These are phyloP conservation scores for Claviceps digitariae DNA, from an alignment of 2,329 filamentous ascomycete species.

Conservation along the genomic window DNA sequence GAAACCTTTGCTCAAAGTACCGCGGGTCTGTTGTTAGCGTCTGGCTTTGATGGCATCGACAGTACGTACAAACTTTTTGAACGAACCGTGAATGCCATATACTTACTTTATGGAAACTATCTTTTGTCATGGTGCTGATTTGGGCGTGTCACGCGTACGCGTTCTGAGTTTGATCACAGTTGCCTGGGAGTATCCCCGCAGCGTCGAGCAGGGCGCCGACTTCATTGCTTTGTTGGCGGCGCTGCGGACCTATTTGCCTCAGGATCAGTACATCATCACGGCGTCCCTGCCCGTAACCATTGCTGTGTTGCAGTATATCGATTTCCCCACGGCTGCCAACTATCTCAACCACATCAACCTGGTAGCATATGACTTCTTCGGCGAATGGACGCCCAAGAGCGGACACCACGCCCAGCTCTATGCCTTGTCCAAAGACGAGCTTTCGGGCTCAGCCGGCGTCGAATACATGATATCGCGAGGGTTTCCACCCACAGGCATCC, in stretches of 20 bases:
- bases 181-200: too few species aligned
- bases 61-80: too few species aligned
- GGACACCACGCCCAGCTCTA: constrained; percentile 70
- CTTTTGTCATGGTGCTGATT: too few species aligned
- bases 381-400: constrained; percentile 51
- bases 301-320: constrained; percentile 54
- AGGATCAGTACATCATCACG: constrained; percentile 55
- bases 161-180: too few species aligned
- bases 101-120: too few species aligned
- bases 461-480: constrained; percentile 47
- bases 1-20: too few species aligned
- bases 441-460: constrained; percentile 54
- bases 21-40: too few species aligned
- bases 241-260: constrained; percentile 7
- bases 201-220: too few species aligned
- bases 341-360: constrained; percentile 47
- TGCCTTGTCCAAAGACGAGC: constrained; percentile 42
- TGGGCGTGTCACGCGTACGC: too few species aligned
- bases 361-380: constrained; percentile 69
- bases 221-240: too few species aligned
- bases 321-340: constrained; percentile 34
- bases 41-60: too few species aligned
- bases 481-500: constrained; percentile 24
- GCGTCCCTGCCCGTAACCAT: constrained; percentile 57
- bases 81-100: too few species aligned